These are phyloP conservation scores for Penicillium sp. DNA, from an alignment of 2,329 filamentous ascomycete species.

Conservation along the genomic window DNA sequence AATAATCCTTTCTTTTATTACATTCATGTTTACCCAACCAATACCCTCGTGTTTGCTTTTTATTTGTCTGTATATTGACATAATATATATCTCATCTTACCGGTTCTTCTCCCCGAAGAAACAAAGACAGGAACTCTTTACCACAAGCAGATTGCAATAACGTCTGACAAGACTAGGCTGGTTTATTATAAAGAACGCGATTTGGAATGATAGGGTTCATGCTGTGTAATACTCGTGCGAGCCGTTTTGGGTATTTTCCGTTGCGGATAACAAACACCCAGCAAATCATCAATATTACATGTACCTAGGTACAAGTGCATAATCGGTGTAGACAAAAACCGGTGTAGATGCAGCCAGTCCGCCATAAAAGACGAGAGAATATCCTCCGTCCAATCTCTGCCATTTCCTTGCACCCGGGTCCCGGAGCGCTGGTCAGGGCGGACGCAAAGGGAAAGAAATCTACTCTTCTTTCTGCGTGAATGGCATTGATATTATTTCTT, in stretches of 20 bases:
- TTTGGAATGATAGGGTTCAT: not conserved
- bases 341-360: too few relatives aligned
- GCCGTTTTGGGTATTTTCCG: not conserved
- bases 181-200: not conserved
- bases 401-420: too few relatives aligned
- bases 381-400: too few relatives aligned
- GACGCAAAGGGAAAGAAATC: too few relatives aligned
- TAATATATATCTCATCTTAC: not conserved
- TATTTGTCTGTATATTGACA: not conserved
- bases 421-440: too few relatives aligned
- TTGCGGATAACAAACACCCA: too few relatives aligned
- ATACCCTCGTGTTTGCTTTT: constrained; percentile 5
- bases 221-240: not conserved
- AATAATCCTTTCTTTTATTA: not conserved
- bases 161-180: not conserved
- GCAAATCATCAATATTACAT: too few relatives aligned
- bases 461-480: not conserved
- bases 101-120: not conserved
- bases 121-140: not conserved
- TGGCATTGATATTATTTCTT: too few relatives aligned
- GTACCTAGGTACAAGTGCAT: not conserved
- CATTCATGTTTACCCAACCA: not conserved
- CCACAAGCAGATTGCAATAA: not conserved
- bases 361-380: too few relatives aligned
- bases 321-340: too few relatives aligned